phyloP scores from a whole-genome alignment of 371 early-diverging fungal species.

The Batkoa obscura region DNA sequence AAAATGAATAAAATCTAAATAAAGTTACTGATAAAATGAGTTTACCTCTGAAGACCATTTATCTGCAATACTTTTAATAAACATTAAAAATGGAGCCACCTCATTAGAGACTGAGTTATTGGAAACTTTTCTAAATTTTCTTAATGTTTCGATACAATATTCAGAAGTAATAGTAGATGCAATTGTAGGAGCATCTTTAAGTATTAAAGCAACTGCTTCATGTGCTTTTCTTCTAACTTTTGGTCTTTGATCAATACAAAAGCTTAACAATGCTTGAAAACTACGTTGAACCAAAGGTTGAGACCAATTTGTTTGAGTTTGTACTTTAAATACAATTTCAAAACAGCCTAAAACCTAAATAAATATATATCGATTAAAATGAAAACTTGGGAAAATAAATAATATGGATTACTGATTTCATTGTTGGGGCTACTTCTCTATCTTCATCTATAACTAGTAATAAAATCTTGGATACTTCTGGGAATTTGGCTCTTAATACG shows the following conservation, averaged over 20 bases:
- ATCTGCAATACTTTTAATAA: neutral
- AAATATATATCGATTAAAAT: neutral
- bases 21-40: neutral
- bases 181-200: slow-evolving; percentile 47
- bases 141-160: slow-evolving; percentile 42
- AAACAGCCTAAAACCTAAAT: slow-evolving; percentile 40
- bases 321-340: slow-evolving; percentile 56
- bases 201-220: slow-evolving; percentile 50
- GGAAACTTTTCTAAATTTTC: slow-evolving; percentile 42
- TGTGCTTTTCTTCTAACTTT: slow-evolving; percentile 80
- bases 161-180: slow-evolving; percentile 52
- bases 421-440: slow-evolving; percentile 45
- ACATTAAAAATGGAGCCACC: neutral
- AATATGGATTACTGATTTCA: slow-evolving; percentile 25
- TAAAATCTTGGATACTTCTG: slow-evolving; percentile 32
- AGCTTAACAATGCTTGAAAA: slow-evolving; percentile 46
- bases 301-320: slow-evolving; percentile 57
- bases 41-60: neutral
- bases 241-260: slow-evolving; percentile 65
- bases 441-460: slow-evolving; percentile 32
- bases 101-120: slow-evolving; percentile 31
- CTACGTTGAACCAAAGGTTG: slow-evolving; percentile 41
- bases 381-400: neutral
- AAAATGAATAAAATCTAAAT: neutral
- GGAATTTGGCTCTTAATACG: slow-evolving; percentile 43